Evolutionary conservation across 148 eudicot genomes (phyloP).

Genomic region (Nyssa sinensis): DNA sequence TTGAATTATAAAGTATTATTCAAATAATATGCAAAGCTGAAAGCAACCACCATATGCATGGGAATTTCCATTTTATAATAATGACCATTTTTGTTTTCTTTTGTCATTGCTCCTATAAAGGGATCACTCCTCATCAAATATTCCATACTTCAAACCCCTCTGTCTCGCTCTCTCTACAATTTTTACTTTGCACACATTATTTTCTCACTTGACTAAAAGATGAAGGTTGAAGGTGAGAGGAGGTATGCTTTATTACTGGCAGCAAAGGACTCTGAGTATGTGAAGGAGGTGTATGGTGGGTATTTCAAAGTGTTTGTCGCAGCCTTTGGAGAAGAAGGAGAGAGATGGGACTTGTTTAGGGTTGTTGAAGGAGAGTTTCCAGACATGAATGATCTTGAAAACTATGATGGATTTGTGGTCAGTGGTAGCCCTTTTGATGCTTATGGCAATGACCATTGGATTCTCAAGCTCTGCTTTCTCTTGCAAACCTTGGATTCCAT

Average conservation of each 20-base stretch:
- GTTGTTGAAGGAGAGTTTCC: slow-evolving; percentile 78
- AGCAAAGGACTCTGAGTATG: slow-evolving; percentile 66
- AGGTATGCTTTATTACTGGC: slow-evolving; percentile 58
- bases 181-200: too few species aligned
- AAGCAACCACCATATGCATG: too few species aligned
- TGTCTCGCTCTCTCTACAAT: too few species aligned
- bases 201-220: too few species aligned
- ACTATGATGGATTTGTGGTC: slow-evolving; percentile 68
- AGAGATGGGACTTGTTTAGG: slow-evolving; percentile 67
- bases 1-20: too few species aligned
- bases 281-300: slow-evolving; percentile 60
- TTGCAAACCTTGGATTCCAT: slow-evolving; percentile 45
- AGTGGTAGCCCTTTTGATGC: slow-evolving; percentile 81
- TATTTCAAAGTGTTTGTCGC: slow-evolving; percentile 62
- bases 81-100: too few species aligned
- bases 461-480: slow-evolving; percentile 57
- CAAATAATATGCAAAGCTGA: too few species aligned
- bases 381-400: slow-evolving; percentile 33
- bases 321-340: slow-evolving; percentile 58
- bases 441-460: slow-evolving; percentile 63
- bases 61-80: too few species aligned
- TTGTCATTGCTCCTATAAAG: too few species aligned
- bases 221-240: slow-evolving; percentile 26
- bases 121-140: too few species aligned
- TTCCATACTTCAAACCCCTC: too few species aligned